Evolutionary conservation across 2,329 filamentous ascomycete species (phyloP).

Genomic region (Beauveria bassiana): DNA sequence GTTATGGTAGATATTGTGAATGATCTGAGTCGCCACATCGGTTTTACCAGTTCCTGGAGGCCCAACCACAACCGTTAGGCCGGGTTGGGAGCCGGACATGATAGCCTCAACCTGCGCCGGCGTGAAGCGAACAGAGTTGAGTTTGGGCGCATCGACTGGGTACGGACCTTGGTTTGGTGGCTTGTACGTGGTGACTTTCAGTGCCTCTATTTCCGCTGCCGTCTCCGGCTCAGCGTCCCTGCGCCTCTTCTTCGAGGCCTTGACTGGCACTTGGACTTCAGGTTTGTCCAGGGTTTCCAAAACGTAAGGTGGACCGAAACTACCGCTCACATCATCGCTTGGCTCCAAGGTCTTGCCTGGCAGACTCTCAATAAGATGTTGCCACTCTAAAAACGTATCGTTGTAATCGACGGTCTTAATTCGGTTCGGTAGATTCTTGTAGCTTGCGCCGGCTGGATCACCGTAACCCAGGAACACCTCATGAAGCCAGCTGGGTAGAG

Average conservation of each 20-base stretch:
- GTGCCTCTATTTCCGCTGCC: constrained; percentile 53
- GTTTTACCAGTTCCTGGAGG: constrained; percentile 97
- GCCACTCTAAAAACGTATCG: constrained; percentile 93
- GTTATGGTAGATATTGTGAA: constrained; percentile 98
- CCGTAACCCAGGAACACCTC: constrained; percentile 98
- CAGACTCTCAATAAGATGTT: constrained; percentile 82
- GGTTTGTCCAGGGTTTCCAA: constrained; percentile 58
- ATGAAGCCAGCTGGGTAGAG: constrained; percentile 84
- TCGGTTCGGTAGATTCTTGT: constrained; percentile 72
- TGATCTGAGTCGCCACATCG: constrained; percentile 97
- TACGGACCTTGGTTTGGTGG: constrained; percentile 87
- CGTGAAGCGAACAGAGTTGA: constrained; percentile 82
- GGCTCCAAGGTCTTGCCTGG: constrained; percentile 83
- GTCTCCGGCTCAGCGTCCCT: constrained; percentile 64
- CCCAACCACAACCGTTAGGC: constrained; percentile 86
- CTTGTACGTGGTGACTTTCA: constrained; percentile 85
- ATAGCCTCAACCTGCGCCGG: constrained; percentile 88
- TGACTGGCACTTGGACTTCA: constrained; percentile 41
- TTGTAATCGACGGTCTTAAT: constrained; percentile 78
- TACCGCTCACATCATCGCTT: constrained; percentile 59
- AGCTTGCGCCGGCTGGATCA: constrained; percentile 80
- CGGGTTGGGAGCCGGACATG: constrained; percentile 86
- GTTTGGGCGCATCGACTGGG: constrained; percentile 70
- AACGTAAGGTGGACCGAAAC: constrained; percentile 82
- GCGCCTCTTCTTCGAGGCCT: constrained; percentile 78